Evolutionary conservation across 1,284 basidiomycete species (phyloP), one percentile per base, ranked within the genome.

Genomic region (Tylopilus sp.): DNA sequence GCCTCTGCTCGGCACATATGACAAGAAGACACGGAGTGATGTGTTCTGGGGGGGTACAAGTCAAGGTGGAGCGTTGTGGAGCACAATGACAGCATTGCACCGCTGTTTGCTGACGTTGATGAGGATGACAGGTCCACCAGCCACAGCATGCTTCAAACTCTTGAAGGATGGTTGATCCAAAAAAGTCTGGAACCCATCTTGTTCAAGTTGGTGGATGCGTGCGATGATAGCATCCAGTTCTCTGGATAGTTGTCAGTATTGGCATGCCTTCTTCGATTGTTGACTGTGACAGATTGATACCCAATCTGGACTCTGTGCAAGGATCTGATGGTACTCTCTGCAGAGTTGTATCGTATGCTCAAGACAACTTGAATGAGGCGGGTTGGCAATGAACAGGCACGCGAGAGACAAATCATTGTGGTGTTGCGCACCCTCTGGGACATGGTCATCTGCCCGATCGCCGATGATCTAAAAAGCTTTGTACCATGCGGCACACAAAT

Each of bases 41-140:
- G 68, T 63, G 44, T 63, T 29, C 0, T 69, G 69, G n/a, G 77
- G 71, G 9, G 72, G 67, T 18, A 75, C 66, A 38, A 73, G 72
- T 38, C 68, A 65, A 3, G 70, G 73, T 12, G 63, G 57, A 19
- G 65, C 65, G 29, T 71, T 66, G 12, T 69, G 38, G 33, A 70
- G 58, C 38, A 80, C 59, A 38, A 80, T 77, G 49, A 81, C 29
- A 5, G 73, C 77, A 62, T 81, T 76, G 36, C 77, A 80, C 13
- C 74, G 71, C 58, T 61, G 63, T 41, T 39, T 33, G 56, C 69
- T 70, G 53, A 72, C 53, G 53, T 81, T 84, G 55, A 83, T 63
- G 32, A 82, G 63, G 56, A 84, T 77, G 24, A 83, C 79, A 4
- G 82, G 82, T 6, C 83, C 82, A 10, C 72, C 74, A 0, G 60